Conservation (phyloP, 2,329 filamentous ascomycete species). For the Trichoderma koningii region DNA sequence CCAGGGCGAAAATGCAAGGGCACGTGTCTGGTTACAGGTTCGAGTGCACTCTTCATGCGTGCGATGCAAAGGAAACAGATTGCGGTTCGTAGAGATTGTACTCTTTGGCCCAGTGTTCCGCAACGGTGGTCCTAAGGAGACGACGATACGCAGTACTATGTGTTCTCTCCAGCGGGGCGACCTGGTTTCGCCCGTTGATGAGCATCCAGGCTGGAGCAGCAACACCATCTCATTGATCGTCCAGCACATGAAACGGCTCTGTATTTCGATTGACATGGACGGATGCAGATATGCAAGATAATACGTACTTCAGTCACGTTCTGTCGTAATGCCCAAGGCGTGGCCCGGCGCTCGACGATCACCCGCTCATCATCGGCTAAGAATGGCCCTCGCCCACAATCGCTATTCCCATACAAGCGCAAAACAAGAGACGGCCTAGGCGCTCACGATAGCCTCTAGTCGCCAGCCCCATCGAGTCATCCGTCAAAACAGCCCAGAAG, state of each 20-base stretch:
- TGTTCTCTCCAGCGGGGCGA: no score
- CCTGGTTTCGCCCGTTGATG: no score
- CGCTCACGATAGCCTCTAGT: slow-evolving; percentile 12
- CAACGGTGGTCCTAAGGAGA: no score
- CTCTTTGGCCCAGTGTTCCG: not conserved
- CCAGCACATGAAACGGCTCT: no score
- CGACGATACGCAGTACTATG: no score
- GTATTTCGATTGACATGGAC: not conserved
- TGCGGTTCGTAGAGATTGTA: not conserved
- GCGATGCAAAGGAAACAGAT: not conserved
- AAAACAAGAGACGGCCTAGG: not conserved
- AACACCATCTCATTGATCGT: no score
- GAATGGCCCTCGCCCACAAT: slow-evolving; percentile 18
- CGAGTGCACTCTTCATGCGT: not conserved
- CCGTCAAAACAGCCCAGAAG: no score
- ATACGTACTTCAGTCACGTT: not conserved
- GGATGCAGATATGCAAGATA: not conserved
- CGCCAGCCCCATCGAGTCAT: not conserved
- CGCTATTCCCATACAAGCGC: not conserved
- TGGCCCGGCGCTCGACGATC: slow-evolving; percentile 18
- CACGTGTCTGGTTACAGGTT: not conserved
- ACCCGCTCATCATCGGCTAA: slow-evolving; percentile 25
- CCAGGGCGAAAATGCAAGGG: slow-evolving; percentile 19
- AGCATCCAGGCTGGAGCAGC: no score
- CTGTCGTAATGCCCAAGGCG: not conserved